phyloP scores from a whole-genome alignment of 768 basidiomycete species.

The Termitomyces sp. region DNA sequence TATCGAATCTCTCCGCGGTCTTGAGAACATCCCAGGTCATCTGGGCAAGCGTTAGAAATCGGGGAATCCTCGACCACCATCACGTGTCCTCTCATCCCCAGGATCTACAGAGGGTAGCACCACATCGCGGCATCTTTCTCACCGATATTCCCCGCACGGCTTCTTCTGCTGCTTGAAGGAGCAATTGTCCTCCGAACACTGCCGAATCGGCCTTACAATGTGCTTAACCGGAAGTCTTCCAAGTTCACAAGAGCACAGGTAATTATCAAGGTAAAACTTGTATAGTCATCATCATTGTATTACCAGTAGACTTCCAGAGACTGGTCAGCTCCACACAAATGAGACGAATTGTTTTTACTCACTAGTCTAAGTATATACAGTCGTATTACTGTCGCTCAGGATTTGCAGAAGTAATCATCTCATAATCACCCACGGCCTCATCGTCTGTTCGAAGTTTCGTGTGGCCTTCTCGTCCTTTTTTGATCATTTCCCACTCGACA shows the following conservation, averaged over 20 bases:
- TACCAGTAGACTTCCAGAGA: not conserved
- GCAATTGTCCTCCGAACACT: not conserved
- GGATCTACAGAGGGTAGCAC: not conserved
- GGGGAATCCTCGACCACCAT: not conserved
- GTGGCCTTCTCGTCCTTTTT: constrained; percentile 32
- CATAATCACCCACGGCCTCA: constrained; percentile 29
- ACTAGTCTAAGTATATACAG: constrained; percentile 7
- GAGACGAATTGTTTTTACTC: not conserved
- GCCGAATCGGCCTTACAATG: not conserved
- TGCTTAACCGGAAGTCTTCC: not conserved
- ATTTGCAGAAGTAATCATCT: constrained; percentile 32
- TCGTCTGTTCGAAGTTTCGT: constrained; percentile 24
- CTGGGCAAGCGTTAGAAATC: constrained; percentile 1
- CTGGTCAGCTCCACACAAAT: not conserved
- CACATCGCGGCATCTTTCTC: not conserved
- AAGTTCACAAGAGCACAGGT: not conserved
- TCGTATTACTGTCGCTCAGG: constrained; percentile 13
- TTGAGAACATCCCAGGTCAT: constrained; percentile 1
- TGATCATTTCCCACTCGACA: constrained; percentile 94
- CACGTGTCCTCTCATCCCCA: constrained; percentile 13
- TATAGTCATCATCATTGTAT: constrained; percentile 1
- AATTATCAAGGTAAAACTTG: not conserved
- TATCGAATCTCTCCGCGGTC: not conserved
- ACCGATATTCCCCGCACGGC: constrained; percentile 9
- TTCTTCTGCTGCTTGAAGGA: not conserved